A percentile compares a stretch with the other conserved stretches of the same genome.
These are phyloP conservation scores for Ceratonia siliqua DNA, from an alignment of 306 rosid species.

Conservation along the genomic window DNA sequence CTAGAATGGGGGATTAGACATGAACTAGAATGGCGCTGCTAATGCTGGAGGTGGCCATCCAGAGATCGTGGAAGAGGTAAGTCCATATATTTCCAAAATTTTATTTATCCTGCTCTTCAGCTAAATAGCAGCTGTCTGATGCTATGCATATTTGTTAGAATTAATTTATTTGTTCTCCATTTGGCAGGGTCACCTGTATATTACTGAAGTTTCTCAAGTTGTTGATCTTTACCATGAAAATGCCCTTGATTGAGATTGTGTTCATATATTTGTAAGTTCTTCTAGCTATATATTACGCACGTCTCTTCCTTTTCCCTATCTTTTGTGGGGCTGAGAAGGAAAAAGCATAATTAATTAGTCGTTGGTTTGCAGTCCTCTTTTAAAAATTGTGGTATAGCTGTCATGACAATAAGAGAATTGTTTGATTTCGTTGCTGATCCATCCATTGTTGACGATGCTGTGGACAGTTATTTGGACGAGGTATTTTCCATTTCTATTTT, in stretches of 20 bases:
- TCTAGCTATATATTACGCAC: background rate
- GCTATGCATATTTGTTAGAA: slow-evolving; percentile 8
- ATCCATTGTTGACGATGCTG: slow-evolving; percentile 68
- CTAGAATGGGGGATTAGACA: too few relatives aligned
- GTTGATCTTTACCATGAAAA: slow-evolving; percentile 91
- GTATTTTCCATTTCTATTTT: slow-evolving; percentile 38
- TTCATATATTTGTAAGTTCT: slow-evolving; percentile 72
- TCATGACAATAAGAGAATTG: slow-evolving; percentile 77
- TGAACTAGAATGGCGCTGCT: slow-evolving; percentile 87
- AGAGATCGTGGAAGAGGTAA: slow-evolving; percentile 98
- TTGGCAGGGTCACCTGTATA: slow-evolving; percentile 81
- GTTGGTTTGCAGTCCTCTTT: slow-evolving; percentile 71
- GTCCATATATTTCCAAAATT: slow-evolving; percentile 22
- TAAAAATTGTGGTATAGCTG: slow-evolving; percentile 82
- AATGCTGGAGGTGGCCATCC: slow-evolving; percentile 98
- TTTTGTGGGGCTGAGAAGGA: background rate
- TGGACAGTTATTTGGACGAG: slow-evolving; percentile 83
- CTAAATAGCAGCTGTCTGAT: too few relatives aligned
- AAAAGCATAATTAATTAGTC: slow-evolving; percentile 23
- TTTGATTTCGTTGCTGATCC: slow-evolving; percentile 92
- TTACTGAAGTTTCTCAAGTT: slow-evolving; percentile 92
- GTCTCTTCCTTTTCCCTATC: slow-evolving; percentile 13
- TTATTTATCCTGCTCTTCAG: slow-evolving; percentile 7
- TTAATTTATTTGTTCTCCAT: slow-evolving; percentile 22
- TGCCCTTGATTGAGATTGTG: slow-evolving; percentile 81